Evolutionary conservation across 495 filamentous ascomycete species (phyloP).

Genomic region (Monascus purpureus): DNA sequence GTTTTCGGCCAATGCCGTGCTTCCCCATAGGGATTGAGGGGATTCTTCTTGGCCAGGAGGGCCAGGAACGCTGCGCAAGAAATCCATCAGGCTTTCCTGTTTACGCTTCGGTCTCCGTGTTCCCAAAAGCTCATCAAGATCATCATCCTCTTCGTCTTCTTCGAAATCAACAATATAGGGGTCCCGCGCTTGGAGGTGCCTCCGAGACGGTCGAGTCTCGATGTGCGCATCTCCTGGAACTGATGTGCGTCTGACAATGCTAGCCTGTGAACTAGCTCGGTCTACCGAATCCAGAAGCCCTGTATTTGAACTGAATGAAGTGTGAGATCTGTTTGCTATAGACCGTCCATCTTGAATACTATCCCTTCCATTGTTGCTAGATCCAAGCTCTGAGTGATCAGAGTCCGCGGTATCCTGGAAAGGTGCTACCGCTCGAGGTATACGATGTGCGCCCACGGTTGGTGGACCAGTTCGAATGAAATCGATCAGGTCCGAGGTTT

Average conservation of each 20-base stretch:
- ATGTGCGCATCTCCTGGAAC: conserved; percentile 10
- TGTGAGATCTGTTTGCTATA: conserved; percentile 23
- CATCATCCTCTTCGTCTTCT: conserved; percentile 59
- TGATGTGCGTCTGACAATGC: conserved; percentile 1
- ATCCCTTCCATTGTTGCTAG: conserved; percentile 8
- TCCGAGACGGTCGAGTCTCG: conserved; percentile 35
- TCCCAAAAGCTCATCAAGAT: conserved; percentile 46
- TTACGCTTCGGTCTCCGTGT: conserved; percentile 29
- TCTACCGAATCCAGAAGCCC: conserved; percentile 35
- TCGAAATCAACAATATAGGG: conserved; percentile 85
- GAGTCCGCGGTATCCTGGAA: conserved; percentile 79
- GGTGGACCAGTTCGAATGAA: conserved; percentile 82
- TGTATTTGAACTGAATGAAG: conserved; percentile 45
- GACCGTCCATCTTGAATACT: conserved; percentile 23
- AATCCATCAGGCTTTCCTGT: conserved; percentile 71
- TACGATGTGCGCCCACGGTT: conserved; percentile 42
- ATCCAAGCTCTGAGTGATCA: conserved; percentile 46
- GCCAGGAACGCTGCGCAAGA: conserved; percentile 70
- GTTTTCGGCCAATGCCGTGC: too few species aligned
- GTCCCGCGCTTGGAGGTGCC: conserved; percentile 64
- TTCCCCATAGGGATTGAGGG: conserved; percentile 22
- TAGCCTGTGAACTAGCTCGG: conserved; percentile 9
- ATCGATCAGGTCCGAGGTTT: conserved; percentile 78
- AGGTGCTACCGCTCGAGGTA: conserved; percentile 71
- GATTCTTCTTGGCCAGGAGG: conserved; percentile 40